Evolutionary conservation across 2,329 filamentous ascomycete species (phyloP).

Genomic region (Scytalidium lignicola): DNA sequence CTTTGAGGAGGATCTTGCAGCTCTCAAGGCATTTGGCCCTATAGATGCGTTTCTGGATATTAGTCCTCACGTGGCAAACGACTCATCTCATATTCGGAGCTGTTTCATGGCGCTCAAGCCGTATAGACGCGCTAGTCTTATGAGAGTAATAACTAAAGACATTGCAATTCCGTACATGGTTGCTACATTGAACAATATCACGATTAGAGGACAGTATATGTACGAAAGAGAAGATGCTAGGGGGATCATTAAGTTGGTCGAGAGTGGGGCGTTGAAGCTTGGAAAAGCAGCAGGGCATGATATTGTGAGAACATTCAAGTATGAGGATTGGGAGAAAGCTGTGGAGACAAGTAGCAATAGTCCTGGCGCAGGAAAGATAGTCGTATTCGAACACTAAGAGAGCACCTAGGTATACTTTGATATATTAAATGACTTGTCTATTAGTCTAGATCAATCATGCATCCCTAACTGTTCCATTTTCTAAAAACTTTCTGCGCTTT

Average conservation of each 20-base stretch:
- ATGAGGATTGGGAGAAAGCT: no score
- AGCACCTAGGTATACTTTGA: no score
- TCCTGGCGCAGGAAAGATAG: no score
- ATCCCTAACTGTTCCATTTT: no score
- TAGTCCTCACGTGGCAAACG: background rate
- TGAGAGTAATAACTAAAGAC: background rate
- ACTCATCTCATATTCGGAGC: slow-evolving; percentile 1
- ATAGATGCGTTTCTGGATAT: slow-evolving; percentile 3
- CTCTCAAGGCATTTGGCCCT: background rate
- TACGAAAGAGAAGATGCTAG: slow-evolving; percentile 2
- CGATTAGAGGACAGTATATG: slow-evolving; percentile 2
- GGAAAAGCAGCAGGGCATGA: no score
- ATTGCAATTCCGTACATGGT: background rate
- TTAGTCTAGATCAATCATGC: no score
- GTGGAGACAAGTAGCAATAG: no score
- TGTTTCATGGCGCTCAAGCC: background rate
- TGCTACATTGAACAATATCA: background rate
- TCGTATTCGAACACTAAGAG: no score
- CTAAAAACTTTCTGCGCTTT: no score
- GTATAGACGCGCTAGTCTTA: background rate
- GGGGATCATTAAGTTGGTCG: slow-evolving; percentile 3
- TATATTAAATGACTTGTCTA: no score
- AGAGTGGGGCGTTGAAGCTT: background rate
- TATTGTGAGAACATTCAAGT: no score
- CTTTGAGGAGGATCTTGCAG: background rate